Conservation (phyloP, 345 rosid genomes). For the Corymbia maculata region DNA sequence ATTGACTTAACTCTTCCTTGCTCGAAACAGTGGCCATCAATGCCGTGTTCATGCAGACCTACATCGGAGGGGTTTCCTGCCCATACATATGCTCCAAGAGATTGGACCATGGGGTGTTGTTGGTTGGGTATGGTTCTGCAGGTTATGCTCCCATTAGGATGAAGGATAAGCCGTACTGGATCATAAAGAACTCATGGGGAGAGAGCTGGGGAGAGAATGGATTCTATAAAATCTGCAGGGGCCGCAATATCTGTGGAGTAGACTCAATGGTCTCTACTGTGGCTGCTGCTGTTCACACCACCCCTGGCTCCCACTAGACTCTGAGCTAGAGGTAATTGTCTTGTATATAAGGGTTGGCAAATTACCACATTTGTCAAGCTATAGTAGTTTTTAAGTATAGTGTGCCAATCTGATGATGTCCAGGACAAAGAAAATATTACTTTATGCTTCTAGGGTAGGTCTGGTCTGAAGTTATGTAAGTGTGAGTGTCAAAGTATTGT, state of each 20-base stretch:
- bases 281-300: slow-evolving; percentile 44
- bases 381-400: background rate
- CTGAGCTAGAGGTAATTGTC: background rate
- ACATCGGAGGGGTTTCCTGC: slow-evolving; percentile 84
- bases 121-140: slow-evolving; percentile 76
- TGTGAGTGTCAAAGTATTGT: background rate
- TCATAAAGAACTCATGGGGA: slow-evolving; percentile 95
- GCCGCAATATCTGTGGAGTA: slow-evolving; percentile 80
- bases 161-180: slow-evolving; percentile 94
- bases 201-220: slow-evolving; percentile 87
- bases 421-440: background rate
- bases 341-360: background rate
- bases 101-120: slow-evolving; percentile 72
- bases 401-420: background rate
- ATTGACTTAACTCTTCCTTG: background rate
- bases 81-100: slow-evolving; percentile 76
- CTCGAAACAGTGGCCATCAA: slow-evolving; percentile 59
- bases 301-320: background rate
- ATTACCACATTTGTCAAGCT: background rate
- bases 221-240: slow-evolving; percentile 78
- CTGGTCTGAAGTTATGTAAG: background rate
- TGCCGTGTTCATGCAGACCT: slow-evolving; percentile 89
- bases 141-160: slow-evolving; percentile 72
- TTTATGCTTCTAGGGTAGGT: background rate
- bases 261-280: slow-evolving; percentile 92